Evolutionary conservation across 2,329 filamentous ascomycete species (phyloP), one percentile per base, ranked within the genome.

Genomic region (Cercospora zeina): DNA sequence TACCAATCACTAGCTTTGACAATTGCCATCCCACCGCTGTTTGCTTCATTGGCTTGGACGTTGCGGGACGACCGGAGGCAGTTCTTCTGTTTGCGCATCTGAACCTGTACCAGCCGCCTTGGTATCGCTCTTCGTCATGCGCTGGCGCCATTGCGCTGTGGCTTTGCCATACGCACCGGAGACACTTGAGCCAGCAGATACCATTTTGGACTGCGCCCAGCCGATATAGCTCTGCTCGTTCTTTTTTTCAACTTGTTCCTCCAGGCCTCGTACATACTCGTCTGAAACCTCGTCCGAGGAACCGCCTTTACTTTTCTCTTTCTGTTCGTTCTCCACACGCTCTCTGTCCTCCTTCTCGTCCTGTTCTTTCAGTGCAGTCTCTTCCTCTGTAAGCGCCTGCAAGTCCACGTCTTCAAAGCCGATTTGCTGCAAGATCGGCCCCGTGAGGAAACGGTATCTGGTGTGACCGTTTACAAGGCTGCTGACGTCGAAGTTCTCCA

Each of bases 401-500:
- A 77, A 54, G 64, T 83, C 79, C 4, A 84, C 73, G 55, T 83
- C 81, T 55, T 83, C 80, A 64, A 82, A 83, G 3, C 81, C 82
- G 27, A 83, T 81, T 60, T 79, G 78, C 63, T 78, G 77, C 34
- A 84, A 67, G n/a, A 84, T 80, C 1, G 72, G 74, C 7, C 82
- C 82, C 0, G 80, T 81, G 3, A 82, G 74, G 66, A 79, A 82
- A 16, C 81, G 74, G 68, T 84, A 84, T 49, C 75, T 73, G 2
- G 81, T 73, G 68, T 84, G 82, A 0, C 81, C 81, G n/a, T 75
- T 76, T 0, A 84, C 80, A 1, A 81, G 71, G 24, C 80, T 78
- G 11, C 76, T 80, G 21, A 83, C 79, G 64, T 84, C 82, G 13
- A 84, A 78, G 34, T 83, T 85, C 60, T 83, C 78, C 0, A 95